A percentile compares a stretch with the other conserved stretches of the same genome.
Evolutionary conservation across 2,329 filamentous ascomycete species (phyloP).

Genomic region (Fusarium coicis): DNA sequence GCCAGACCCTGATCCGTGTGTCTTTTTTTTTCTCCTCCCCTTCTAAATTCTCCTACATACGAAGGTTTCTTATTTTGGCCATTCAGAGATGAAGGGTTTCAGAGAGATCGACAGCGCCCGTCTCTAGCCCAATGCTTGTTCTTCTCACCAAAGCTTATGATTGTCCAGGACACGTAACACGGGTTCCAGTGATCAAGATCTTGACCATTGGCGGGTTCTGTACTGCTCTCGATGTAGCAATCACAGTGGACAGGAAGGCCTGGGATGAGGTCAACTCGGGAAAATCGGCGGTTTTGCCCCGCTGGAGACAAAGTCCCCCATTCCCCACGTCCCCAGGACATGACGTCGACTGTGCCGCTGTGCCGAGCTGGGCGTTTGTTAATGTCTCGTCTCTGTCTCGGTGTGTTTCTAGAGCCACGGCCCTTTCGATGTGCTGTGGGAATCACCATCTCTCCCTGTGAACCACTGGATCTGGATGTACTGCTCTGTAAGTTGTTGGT

Average conservation of each 20-base stretch:
- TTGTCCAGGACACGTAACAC: conserved; percentile 15
- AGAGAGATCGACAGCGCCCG: conserved; percentile 21
- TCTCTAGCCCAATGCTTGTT: conserved; percentile 12
- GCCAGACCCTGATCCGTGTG: conserved; percentile 32
- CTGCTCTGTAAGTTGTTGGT: not conserved
- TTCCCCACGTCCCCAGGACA: conserved; percentile 39
- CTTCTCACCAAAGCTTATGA: not conserved
- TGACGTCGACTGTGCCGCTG: conserved; percentile 44
- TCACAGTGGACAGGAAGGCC: conserved; percentile 5
- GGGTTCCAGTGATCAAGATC: conserved; percentile 2
- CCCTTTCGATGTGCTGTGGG: not conserved
- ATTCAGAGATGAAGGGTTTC: conserved; percentile 23
- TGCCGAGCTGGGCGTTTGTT: conserved; percentile 37
- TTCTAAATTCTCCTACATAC: not conserved
- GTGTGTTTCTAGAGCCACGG: conserved; percentile 29
- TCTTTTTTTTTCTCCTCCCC: not conserved
- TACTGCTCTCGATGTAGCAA: not conserved
- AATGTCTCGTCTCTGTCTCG: conserved; percentile 23
- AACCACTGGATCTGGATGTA: not conserved
- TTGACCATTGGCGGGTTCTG: not conserved
- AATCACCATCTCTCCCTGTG: not conserved
- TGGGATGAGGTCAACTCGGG: conserved; percentile 35
- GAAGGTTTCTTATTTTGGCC: conserved; percentile 6
- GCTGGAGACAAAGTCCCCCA: conserved; percentile 21
- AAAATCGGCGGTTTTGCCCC: conserved; percentile 42